Conservation (phyloP, 192 early-diverging fungal genomes). For the Dimargaris cristalligena region DNA sequence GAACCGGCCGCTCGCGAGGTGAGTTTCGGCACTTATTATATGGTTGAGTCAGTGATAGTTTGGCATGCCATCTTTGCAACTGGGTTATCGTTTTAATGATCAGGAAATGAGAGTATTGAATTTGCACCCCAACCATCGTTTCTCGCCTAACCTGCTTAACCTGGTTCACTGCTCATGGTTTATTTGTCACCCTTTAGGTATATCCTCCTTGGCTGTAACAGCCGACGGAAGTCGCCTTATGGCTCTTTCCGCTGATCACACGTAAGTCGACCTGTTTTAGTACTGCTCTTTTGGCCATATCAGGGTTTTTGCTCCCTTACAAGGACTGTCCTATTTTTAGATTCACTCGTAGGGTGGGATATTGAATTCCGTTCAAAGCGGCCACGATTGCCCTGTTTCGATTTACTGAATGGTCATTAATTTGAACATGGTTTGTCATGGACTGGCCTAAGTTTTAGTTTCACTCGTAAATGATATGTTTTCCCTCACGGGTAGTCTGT, state of each 20-base stretch:
- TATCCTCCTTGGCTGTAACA: constrained; percentile 46
- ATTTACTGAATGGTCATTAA: not conserved
- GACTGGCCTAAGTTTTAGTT: too few relatives aligned
- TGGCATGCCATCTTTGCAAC: not conserved
- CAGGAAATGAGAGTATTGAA: not conserved
- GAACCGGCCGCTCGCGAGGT: constrained; percentile 14
- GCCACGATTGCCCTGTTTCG: too few relatives aligned
- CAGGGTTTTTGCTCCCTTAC: not conserved
- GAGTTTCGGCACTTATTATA: constrained; percentile 13
- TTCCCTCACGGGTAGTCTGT: too few relatives aligned
- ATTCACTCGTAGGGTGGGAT: too few relatives aligned
- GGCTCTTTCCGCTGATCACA: constrained; percentile 52
- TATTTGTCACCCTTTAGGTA: constrained; percentile 25
- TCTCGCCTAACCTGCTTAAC: too few relatives aligned
- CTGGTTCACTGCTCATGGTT: not conserved
- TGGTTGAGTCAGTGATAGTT: not conserved
- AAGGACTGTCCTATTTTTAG: too few relatives aligned
- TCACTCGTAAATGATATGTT: too few relatives aligned
- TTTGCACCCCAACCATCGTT: constrained; percentile 5
- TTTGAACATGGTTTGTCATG: too few relatives aligned
- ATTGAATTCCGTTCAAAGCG: too few relatives aligned
- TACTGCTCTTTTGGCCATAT: not conserved
- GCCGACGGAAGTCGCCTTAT: constrained; percentile 45
- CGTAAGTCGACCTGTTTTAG: constrained; percentile 13
- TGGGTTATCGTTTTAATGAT: not conserved